phyloP scores from a whole-genome alignment of 1,284 basidiomycete genomes.

The Chalciporus piperatoides region DNA sequence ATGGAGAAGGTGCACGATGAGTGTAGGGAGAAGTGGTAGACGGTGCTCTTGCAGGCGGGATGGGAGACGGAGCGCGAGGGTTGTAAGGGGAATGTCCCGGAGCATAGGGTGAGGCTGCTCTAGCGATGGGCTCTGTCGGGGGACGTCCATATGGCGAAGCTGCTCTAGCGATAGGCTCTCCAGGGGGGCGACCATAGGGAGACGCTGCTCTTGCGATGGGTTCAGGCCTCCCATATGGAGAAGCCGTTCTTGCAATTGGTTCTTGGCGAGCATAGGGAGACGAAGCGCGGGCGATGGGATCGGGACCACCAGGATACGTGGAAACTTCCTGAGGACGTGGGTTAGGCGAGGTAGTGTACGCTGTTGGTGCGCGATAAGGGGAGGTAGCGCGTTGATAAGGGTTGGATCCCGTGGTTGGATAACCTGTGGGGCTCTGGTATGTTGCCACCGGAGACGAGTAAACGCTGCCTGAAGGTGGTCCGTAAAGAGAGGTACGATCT shows the following conservation, averaged over 20 bases:
- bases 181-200: conserved; percentile 22
- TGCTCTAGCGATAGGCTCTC: conserved; percentile 27
- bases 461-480: conserved; percentile 4
- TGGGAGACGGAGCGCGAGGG: conserved; percentile 28
- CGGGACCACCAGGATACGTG: conserved; percentile 31
- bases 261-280: conserved; percentile 33
- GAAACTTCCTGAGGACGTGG: conserved; percentile 32
- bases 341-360: conserved; percentile 30
- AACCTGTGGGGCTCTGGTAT: conserved; percentile 23
- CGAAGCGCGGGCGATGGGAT: conserved; percentile 29
- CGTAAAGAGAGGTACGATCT: conserved; percentile 26
- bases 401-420: conserved; percentile 14
- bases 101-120: conserved; percentile 26
- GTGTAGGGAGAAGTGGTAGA: conserved; percentile 38
- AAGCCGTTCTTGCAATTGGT: conserved; percentile 28
- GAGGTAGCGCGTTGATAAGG: conserved; percentile 28
- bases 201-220: conserved; percentile 25
- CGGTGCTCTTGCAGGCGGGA: conserved; percentile 28
- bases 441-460: conserved; percentile 23
- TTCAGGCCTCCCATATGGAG: conserved; percentile 26
- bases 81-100: conserved; percentile 23
- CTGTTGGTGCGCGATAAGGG: conserved; percentile 33
- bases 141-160: conserved; percentile 33
- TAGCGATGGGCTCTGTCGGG: conserved; percentile 21
- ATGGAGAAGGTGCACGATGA: conserved; percentile 37